Percentiles rank a stretch among this genome's conserved stretches.
Evolutionary conservation across 495 filamentous ascomycete genomes (phyloP).

Genomic region (Ascobolus immersus): DNA sequence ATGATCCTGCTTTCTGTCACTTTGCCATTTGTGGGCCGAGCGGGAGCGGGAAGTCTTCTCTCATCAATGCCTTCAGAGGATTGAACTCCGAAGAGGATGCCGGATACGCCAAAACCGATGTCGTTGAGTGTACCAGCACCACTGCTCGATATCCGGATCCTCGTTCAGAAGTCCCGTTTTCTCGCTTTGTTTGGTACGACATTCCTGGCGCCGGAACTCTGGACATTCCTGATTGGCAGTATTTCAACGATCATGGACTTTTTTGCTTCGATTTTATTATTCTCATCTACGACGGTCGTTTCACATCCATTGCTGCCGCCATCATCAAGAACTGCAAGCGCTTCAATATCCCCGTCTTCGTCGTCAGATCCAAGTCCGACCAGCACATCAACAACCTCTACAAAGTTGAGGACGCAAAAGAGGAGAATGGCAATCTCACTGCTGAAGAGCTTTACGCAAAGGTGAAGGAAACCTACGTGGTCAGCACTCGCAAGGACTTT

Average conservation of each 20-base stretch:
- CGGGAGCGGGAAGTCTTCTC: slow-evolving; percentile 8
- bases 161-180: background rate
- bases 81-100: background rate
- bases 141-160: background rate
- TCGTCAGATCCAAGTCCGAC: slow-evolving; percentile 9
- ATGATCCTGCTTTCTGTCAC: slow-evolving; percentile 1
- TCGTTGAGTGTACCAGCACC: background rate
- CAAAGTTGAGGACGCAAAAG: no score
- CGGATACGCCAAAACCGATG: background rate
- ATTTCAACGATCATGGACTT: slow-evolving; percentile 10
- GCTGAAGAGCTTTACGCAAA: no score
- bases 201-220: slow-evolving; percentile 10
- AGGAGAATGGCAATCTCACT: no score
- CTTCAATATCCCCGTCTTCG: slow-evolving; percentile 7
- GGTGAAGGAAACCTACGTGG: no score
- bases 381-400: no score
- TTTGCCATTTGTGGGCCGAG: slow-evolving; percentile 5
- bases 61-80: slow-evolving; percentile 10
- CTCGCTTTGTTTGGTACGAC: slow-evolving; percentile 10
- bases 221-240: slow-evolving; percentile 7
- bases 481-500: no score
- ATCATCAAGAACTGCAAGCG: slow-evolving; percentile 7
- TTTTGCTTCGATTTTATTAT: slow-evolving; percentile 11
- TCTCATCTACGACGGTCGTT: slow-evolving; percentile 4
- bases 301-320: slow-evolving; percentile 4